These are phyloP conservation scores for Fusarium sp. DNA, from an alignment of 2,329 filamentous ascomycete species.

Conservation along the genomic window DNA sequence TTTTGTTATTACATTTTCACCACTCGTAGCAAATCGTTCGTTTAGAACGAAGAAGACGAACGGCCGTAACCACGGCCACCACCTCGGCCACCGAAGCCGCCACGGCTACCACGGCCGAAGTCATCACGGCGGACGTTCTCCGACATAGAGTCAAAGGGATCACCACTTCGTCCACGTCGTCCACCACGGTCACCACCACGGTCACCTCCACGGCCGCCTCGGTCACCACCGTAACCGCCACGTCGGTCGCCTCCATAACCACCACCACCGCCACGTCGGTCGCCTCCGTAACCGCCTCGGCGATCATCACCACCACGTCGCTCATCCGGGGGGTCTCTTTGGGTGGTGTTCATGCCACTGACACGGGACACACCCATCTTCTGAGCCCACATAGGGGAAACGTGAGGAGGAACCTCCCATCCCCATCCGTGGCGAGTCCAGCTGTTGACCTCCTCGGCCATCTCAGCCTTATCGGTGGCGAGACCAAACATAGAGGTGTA, in stretches of 20 bases:
- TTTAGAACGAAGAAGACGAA: constrained; percentile 36
- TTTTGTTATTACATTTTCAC: constrained; percentile 42
- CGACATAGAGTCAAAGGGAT: constrained; percentile 49
- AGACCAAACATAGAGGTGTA: constrained; percentile 72
- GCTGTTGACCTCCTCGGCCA: constrained; percentile 66
- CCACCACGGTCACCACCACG: constrained; percentile 13
- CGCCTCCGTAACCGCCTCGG: constrained; percentile 9
- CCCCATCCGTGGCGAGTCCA: constrained; percentile 67
- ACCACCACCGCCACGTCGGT: constrained; percentile 3
- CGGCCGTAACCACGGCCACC: constrained; percentile 22
- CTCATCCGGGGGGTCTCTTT: constrained; percentile 19
- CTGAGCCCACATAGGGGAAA: constrained; percentile 46
- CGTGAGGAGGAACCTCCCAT: constrained; percentile 61
- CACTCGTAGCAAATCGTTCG: neutral
- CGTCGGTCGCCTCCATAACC: constrained; percentile 3
- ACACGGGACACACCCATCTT: constrained; percentile 52
- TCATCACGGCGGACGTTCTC: constrained; percentile 47
- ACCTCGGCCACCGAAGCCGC: constrained; percentile 12
- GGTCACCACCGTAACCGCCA: constrained; percentile 9
- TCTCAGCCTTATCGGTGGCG: constrained; percentile 56
- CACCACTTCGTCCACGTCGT: constrained; percentile 24
- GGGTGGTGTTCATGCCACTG: constrained; percentile 53
- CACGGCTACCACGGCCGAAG: constrained; percentile 20
- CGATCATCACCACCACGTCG: constrained; percentile 8
- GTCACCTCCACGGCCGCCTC: constrained; percentile 7